Base-by-base conservation (phyloP, 345 rosid species). In the Atalantia buxifolia region DNA sequence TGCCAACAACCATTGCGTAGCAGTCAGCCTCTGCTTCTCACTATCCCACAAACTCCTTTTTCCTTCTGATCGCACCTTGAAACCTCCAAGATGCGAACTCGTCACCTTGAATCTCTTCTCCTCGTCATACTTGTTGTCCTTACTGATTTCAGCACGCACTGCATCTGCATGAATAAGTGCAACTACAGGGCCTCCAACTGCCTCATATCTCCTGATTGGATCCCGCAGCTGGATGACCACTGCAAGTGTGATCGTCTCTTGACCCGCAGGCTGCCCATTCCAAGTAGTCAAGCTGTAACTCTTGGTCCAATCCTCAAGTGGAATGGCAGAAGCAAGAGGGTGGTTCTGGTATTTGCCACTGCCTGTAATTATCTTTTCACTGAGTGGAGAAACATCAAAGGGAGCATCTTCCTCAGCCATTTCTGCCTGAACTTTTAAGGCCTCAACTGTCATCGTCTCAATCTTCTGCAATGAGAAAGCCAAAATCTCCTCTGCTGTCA, bases 1-100 rank as follows among this genome's bases (percentile, higher is more conserved):
- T 45, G 87, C 94, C 31, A 93, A 89, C 79, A 92, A 82, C 98
- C 98, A 95, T 42, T 95, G 99, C 85, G 83, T 89, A 6, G 97
- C 98, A 3, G 98, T 95, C 66, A 95, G 83, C 86, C 90, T 86
- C 78, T 86, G 94, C 87, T 74, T 89, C 86, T 95, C 98, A 2
- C 85, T 76, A 63, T 92, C 95, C 91, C 86, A 83, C 56, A 80
- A 68, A 71, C 79, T 86, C 84, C 85, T 89, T 78, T 83, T 91
- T 76, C 85, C 88, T 60, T 50, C 86, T 4, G 85, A 66, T 66
- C 72, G 76, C 36, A 80, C 86, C 84, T 77, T 90, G 69, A 89
- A 60, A 4, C 96, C 97, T 18, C 97, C 99, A 10, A 91, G 83
- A 61, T 95, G 95, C 83, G 92, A 67, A 76, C 97, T 89, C 22